Conservation (phyloP, 352 stramenopile genomes). For the Phytopythium helicoides region DNA sequence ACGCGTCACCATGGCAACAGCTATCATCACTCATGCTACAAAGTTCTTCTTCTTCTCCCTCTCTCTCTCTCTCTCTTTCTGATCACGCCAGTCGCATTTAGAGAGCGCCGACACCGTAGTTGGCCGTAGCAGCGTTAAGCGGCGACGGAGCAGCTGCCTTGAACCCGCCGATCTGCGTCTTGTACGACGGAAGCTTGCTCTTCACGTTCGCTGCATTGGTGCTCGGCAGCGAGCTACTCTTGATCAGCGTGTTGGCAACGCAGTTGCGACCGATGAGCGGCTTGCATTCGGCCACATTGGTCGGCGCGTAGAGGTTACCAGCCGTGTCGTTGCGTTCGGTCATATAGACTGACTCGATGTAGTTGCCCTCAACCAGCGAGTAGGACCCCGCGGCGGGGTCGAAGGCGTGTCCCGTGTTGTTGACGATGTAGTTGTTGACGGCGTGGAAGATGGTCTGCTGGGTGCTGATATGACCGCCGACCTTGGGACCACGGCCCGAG, state of each 20-base stretch:
- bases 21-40: too few relatives aligned
- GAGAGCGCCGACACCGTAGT: background rate
- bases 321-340: conserved; percentile 10
- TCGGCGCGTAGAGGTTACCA: conserved; percentile 17
- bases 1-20: too few relatives aligned
- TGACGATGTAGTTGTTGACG: conserved; percentile 22
- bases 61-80: too few relatives aligned
- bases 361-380: conserved; percentile 22
- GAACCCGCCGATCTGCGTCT: background rate
- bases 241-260: conserved; percentile 15
- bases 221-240: conserved; percentile 9
- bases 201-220: background rate
- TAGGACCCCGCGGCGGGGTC: conserved; percentile 11
- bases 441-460: conserved; percentile 13
- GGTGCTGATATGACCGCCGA: conserved; percentile 11
- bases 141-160: background rate
- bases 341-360: conserved; percentile 14
- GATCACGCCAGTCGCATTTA: conserved; percentile 53
- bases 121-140: background rate
- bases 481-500: conserved; percentile 35
- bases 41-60: too few relatives aligned
- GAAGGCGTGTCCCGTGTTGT: conserved; percentile 12
- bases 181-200: background rate
- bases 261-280: conserved; percentile 15
- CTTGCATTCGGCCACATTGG: conserved; percentile 9